Percentiles rank a stretch among this genome's conserved stretches.
phyloP scores from a whole-genome alignment of 441 rosid genomes.

The Pelargonium myrrhifolium region DNA sequence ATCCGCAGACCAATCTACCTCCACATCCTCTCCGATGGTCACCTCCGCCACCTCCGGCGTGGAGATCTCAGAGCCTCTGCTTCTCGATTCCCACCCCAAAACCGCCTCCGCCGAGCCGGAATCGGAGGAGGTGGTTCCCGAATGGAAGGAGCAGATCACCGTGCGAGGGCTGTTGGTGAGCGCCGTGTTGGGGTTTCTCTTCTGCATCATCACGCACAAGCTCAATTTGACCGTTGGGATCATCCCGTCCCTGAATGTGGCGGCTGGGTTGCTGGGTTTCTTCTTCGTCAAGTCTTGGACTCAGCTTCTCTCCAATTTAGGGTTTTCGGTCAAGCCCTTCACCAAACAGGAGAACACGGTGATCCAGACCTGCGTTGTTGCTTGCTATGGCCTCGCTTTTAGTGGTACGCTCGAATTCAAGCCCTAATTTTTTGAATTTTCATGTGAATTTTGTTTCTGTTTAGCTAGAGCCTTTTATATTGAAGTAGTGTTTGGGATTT shows the following conservation, averaged over 20 bases:
- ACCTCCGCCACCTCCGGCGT: background rate
- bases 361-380: constrained; percentile 87
- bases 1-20: background rate
- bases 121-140: constrained; percentile 46
- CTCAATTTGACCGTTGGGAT: constrained; percentile 83
- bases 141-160: constrained; percentile 86
- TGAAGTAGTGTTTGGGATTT: too few relatives aligned
- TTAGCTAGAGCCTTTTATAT: too few relatives aligned
- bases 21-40: background rate
- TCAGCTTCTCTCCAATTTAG: constrained; percentile 50
- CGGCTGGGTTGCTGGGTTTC: constrained; percentile 81
- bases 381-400: constrained; percentile 85
- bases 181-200: constrained; percentile 56
- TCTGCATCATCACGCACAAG: constrained; percentile 83
- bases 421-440: too few relatives aligned
- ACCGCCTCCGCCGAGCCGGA: constrained; percentile 8
- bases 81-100: constrained; percentile 23
- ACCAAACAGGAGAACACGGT: constrained; percentile 84
- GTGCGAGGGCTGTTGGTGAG: constrained; percentile 59
- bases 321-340: constrained; percentile 51
- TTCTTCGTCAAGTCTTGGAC: constrained; percentile 88
- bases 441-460: too few relatives aligned
- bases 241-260: constrained; percentile 82
- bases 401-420: constrained; percentile 39
- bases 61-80: constrained; percentile 1